Evolutionary conservation across 2,329 filamentous ascomycete genomes (phyloP), one percentile per base, ranked within the genome.

Genomic region (Aquanectria penicillioides): DNA sequence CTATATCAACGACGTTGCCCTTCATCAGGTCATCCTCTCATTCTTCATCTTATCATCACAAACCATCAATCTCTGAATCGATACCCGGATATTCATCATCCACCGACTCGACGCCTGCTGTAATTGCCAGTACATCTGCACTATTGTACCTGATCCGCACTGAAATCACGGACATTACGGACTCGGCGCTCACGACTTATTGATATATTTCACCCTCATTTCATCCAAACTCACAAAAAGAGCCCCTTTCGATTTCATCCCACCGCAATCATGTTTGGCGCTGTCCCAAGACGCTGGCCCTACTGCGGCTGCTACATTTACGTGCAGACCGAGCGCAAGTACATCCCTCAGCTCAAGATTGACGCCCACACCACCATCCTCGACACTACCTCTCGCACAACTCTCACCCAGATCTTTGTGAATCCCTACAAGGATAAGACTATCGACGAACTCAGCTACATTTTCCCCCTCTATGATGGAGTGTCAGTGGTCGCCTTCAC

Each of bases 391-490:
- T 80, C 80, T 2, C 74, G 79, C 23, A 83, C 80, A 9, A 74
- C 73, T 1, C 74, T 84, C 36, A 81, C 74, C 0, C 81, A 92
- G 71, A 87, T 78, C 0, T 93, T 90, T 64, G 72, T 80, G 65
- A 92, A 91, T 62, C 81, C 86, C 0, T 79, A 80, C 2, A 43
- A 59, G 13, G 36, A 61, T 0, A 26, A 38, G 0, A 5, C 61
- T 1, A 62, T 76, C 12, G 62, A 73, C 9, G 74, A 91, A 68
- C 81, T 87, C 13, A 78, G 80, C 12, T 93, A 93, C 70, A 82
- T 82, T 0, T 93, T 93, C 61, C 90, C 90, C 0, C 79, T 93
- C 0, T 91, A 89, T 62, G 88, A 92, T 68, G 89, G 90, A 9
- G 87, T 91, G 13, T 89, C 86, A 6, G 86, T 93, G 1, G 87